These are phyloP conservation scores for Ailanthus altissimus DNA, from an alignment of 345 rosid genomes.

Conservation along the genomic window DNA sequence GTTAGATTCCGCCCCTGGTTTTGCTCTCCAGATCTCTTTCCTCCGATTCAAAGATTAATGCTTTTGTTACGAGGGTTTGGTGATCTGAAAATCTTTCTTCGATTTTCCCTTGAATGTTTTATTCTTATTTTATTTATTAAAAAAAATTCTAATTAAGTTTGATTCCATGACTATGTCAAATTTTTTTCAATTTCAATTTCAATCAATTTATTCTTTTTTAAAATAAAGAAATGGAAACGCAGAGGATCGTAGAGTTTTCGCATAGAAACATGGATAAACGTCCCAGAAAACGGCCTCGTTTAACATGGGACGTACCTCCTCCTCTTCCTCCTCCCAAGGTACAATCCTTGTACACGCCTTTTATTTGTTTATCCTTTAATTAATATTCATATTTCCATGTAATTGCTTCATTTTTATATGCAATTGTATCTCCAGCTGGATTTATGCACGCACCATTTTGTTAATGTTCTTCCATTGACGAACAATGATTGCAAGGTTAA, in stretches of 20 bases:
- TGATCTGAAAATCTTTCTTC: constrained; percentile 26
- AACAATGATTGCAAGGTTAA: background rate
- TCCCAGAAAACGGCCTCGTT: constrained; percentile 70
- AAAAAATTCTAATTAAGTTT: background rate
- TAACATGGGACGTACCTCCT: constrained; percentile 71
- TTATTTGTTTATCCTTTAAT: background rate
- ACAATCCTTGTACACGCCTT: background rate
- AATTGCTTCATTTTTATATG: background rate
- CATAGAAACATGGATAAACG: constrained; percentile 63
- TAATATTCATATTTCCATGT: background rate
- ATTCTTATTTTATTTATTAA: background rate
- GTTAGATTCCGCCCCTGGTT: constrained; percentile 24
- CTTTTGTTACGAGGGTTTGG: constrained; percentile 44
- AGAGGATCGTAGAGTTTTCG: constrained; percentile 60
- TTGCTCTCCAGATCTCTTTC: constrained; percentile 17
- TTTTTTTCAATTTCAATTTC: background rate
- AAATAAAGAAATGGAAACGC: constrained; percentile 54
- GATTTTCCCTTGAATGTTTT: constrained; percentile 13
- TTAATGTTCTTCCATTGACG: background rate
- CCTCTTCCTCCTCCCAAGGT: constrained; percentile 56
- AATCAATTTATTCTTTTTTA: constrained; percentile 16
- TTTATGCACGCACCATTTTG: background rate
- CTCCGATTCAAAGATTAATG: constrained; percentile 1
- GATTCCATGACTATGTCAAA: constrained; percentile 11
- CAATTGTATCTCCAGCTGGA: background rate